Percentiles rank a stretch among this genome's conserved stretches.
phyloP scores from a whole-genome alignment of 1,284 basidiomycete species.

The Puccinia novopanici region DNA sequence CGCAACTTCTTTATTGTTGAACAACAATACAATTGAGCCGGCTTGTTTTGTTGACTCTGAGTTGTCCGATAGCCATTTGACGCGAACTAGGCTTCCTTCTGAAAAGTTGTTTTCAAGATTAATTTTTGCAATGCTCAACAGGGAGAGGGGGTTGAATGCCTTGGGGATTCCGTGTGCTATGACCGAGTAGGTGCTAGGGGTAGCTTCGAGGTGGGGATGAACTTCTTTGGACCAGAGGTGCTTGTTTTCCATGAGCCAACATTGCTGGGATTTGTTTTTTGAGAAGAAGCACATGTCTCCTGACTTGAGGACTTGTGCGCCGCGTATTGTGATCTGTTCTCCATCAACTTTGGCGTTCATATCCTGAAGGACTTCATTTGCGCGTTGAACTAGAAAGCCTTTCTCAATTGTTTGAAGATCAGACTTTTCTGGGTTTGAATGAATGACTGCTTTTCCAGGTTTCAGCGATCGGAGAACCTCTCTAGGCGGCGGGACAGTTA shows the following conservation, averaged over 20 bases:
- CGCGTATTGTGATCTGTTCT: not conserved
- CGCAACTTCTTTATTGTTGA: not conserved
- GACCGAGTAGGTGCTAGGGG: conserved; percentile 5
- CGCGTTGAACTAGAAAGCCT: not conserved
- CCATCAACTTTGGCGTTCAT: not conserved
- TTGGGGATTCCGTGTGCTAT: not conserved
- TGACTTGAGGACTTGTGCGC: not conserved
- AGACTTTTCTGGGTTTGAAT: not conserved
- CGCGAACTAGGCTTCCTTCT: not conserved
- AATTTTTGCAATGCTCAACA: not conserved
- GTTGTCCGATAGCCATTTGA: no score
- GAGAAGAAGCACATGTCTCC: not conserved
- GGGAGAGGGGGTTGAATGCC: not conserved
- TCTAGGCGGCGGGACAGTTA: not conserved
- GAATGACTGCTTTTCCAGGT: not conserved
- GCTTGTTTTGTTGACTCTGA: not conserved
- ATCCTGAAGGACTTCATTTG: not conserved
- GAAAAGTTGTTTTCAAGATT: not conserved
- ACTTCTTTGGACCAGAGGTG: no score
- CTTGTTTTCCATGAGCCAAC: no score
- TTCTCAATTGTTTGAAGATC: not conserved
- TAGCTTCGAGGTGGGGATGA: no score
- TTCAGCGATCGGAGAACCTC: not conserved
- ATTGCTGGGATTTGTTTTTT: no score
- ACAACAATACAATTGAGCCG: not conserved